These are phyloP conservation scores for Fraxinus dipetala DNA, from an alignment of 305 asterid species.

Conservation along the genomic window DNA sequence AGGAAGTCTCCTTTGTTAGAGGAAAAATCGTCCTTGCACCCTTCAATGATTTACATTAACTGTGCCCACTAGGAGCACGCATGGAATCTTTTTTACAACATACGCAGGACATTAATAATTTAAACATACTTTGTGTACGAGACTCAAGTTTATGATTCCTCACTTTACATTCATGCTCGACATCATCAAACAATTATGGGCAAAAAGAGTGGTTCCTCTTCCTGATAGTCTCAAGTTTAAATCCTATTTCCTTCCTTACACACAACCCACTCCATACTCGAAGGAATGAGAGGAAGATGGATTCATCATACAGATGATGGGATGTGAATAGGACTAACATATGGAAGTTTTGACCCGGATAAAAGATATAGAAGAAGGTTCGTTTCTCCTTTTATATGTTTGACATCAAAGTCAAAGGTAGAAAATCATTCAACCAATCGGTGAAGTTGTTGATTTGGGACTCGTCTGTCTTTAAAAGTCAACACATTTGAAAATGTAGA, in stretches of 20 bases:
- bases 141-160: no score
- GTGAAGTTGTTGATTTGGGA: not conserved
- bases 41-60: no score
- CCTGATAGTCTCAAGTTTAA: not conserved
- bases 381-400: not conserved
- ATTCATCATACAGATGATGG: not conserved
- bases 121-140: no score
- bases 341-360: not conserved
- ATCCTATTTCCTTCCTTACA: not conserved
- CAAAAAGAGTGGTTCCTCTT: not conserved
- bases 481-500: not conserved
- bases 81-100: no score
- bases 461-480: not conserved
- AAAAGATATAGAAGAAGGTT: not conserved
- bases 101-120: no score
- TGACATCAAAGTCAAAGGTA: not conserved
- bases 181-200: not conserved
- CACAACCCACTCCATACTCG: not conserved
- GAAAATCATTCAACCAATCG: not conserved
- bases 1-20: no score
- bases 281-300: not conserved
- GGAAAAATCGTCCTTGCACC: no score
- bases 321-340: not conserved
- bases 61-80: no score
- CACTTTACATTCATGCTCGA: not conserved